These are phyloP conservation scores for Paecilomyces sp. DNA, from an alignment of 2,329 filamentous ascomycete species.

Conservation along the genomic window DNA sequence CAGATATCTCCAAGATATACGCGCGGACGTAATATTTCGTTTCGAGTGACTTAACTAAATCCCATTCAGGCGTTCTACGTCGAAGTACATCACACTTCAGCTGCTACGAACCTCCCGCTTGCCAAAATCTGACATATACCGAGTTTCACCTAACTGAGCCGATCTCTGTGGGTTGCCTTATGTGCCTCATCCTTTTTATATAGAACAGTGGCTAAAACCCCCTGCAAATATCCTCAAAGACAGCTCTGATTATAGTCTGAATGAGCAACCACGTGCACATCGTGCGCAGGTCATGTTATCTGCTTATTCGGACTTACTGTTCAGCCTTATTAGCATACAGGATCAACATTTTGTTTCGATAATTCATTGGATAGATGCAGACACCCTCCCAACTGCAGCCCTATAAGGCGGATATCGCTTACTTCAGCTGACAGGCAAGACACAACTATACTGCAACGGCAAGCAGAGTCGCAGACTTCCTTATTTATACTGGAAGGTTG, in stretches of 20 bases:
- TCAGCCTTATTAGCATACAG: background rate
- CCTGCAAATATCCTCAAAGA: background rate
- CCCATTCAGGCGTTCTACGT: background rate
- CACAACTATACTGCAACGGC: background rate
- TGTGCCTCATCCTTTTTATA: background rate
- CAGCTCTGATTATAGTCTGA: background rate
- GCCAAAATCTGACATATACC: background rate
- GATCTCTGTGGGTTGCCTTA: background rate
- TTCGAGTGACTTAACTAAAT: too few relatives aligned
- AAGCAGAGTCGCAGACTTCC: background rate
- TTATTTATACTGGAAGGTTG: background rate
- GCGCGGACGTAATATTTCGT: too few relatives aligned
- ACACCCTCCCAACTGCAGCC: background rate
- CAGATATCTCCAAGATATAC: too few relatives aligned
- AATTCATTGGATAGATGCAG: background rate
- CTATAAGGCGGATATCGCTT: background rate
- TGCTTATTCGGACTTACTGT: background rate
- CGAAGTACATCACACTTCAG: background rate
- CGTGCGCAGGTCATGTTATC: background rate
- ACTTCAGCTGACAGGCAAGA: background rate
- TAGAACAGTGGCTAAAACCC: background rate
- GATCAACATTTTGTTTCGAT: background rate
- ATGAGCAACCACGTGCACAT: background rate
- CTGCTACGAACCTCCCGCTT: background rate
- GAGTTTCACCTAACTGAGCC: background rate